Evolutionary conservation across 169 alveolate genomes (phyloP).

Genomic region (Plasmodium gallinaceum): DNA sequence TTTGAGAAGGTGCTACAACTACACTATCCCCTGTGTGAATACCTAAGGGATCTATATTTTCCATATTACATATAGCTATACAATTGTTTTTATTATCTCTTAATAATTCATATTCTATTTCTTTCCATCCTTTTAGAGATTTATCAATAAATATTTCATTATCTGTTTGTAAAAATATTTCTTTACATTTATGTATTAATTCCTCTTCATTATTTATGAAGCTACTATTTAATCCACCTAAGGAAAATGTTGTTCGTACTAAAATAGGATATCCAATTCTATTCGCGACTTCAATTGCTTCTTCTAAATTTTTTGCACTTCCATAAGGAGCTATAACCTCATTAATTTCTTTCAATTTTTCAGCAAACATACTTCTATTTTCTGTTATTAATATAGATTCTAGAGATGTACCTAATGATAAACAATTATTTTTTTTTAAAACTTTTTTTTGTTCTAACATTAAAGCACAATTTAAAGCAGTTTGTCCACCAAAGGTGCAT

Average conservation of each 20-base stretch:
- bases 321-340: conserved; percentile 89
- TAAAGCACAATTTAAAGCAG: conserved; percentile 92
- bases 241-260: conserved; percentile 90
- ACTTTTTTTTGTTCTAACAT: conserved; percentile 86
- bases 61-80: conserved; percentile 92
- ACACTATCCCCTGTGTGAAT: conserved; percentile 94
- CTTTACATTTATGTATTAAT: conserved; percentile 79
- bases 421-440: conserved; percentile 85
- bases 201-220: conserved; percentile 88
- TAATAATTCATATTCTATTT: conserved; percentile 91
- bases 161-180: conserved; percentile 83
- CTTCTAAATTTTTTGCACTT: conserved; percentile 82
- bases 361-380: conserved; percentile 89
- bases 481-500: conserved; percentile 93
- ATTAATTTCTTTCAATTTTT: conserved; percentile 88
- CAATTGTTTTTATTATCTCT: conserved; percentile 92
- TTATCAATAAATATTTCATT: conserved; percentile 90
- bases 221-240: conserved; percentile 90
- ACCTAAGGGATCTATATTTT: conserved; percentile 93
- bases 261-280: conserved; percentile 91
- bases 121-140: conserved; percentile 92
- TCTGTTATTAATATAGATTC: conserved; percentile 90
- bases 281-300: conserved; percentile 85
- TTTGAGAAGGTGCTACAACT: conserved; percentile 94
- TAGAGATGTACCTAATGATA: conserved; percentile 82